Evolutionary conservation across 2,329 filamentous ascomycete species (phyloP).

Genomic region (Coniella vitis): DNA sequence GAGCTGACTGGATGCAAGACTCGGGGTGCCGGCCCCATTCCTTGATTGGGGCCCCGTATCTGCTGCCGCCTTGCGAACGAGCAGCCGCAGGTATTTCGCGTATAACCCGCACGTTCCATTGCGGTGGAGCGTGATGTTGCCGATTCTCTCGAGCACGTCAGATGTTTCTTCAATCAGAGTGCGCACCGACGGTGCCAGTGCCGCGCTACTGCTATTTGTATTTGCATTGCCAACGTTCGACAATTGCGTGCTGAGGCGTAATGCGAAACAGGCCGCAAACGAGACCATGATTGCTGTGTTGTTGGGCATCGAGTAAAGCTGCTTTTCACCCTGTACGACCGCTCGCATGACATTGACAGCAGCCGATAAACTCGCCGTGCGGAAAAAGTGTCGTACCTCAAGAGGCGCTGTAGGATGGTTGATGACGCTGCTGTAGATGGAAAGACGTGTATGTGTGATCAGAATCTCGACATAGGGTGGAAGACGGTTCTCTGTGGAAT

Average conservation of each 20-base stretch:
- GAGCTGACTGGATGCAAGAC: background rate
- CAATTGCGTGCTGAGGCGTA: constrained; percentile 56
- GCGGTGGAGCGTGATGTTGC: constrained; percentile 56
- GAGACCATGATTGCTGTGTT: constrained; percentile 76
- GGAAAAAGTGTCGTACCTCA: constrained; percentile 66
- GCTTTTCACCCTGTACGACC: constrained; percentile 63
- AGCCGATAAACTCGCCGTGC: constrained; percentile 62
- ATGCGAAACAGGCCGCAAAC: constrained; percentile 63
- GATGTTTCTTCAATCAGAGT: constrained; percentile 62
- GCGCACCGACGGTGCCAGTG: constrained; percentile 54
- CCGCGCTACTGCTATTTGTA: constrained; percentile 1
- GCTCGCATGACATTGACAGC: constrained; percentile 69
- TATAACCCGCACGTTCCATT: constrained; percentile 56
- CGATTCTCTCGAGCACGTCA: constrained; percentile 62
- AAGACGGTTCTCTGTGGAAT: constrained; percentile 41
- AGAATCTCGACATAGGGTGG: constrained; percentile 71
- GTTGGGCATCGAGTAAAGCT: constrained; percentile 70
- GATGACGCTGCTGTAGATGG: constrained; percentile 68
- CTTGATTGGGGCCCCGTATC: constrained; percentile 12
- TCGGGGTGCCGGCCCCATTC: constrained; percentile 8
- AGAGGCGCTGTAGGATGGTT: constrained; percentile 66
- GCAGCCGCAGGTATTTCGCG: constrained; percentile 38
- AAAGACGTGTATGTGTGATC: constrained; percentile 64
- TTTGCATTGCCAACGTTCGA: constrained; percentile 42
- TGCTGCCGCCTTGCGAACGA: constrained; percentile 32